Percentiles rank a stretch among this genome's conserved stretches.
Evolutionary conservation across 305 asterid genomes (phyloP).

Genomic region (Rubia occidens): DNA sequence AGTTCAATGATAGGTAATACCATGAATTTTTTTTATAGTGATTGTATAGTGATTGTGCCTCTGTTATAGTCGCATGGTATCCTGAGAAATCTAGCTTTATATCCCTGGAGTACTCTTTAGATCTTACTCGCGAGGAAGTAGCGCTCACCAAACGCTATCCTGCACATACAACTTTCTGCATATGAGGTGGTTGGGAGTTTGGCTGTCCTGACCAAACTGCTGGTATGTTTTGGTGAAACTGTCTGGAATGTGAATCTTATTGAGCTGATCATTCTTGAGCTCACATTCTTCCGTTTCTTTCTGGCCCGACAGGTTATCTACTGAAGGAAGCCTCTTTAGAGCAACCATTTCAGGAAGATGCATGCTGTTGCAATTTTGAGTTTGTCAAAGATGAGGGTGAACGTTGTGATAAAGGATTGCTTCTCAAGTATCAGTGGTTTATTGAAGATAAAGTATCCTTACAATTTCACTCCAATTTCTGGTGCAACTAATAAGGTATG

Average conservation of each 20-base stretch:
- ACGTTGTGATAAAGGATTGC: conserved; percentile 38
- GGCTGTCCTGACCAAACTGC: conserved; percentile 85
- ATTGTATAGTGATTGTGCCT: not conserved
- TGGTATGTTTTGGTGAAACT: conserved; percentile 37
- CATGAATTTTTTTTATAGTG: not conserved
- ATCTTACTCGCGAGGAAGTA: conserved; percentile 83
- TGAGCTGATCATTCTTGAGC: not conserved
- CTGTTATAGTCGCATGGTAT: conserved; percentile 1
- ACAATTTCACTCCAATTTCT: conserved; percentile 57
- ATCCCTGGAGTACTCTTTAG: conserved; percentile 31
- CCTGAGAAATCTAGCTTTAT: conserved; percentile 1
- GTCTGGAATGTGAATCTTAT: conserved; percentile 4
- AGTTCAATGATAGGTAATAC: conserved; percentile 86
- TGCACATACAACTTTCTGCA: conserved; percentile 76
- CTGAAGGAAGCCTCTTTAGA: conserved; percentile 64
- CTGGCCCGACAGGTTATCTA: conserved; percentile 61
- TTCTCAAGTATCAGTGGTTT: conserved; percentile 83
- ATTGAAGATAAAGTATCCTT: conserved; percentile 60
- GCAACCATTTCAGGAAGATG: conserved; percentile 90
- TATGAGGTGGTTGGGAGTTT: conserved; percentile 91
- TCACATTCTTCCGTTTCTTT: not conserved
- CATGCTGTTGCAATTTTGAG: conserved; percentile 82
- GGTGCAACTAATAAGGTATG: conserved; percentile 75
- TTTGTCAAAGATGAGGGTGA: conserved; percentile 56
- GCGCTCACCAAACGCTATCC: conserved; percentile 87